phyloP scores from a whole-genome alignment of 306 rosid genomes.

The Ammopiptanthus mongolicus region DNA sequence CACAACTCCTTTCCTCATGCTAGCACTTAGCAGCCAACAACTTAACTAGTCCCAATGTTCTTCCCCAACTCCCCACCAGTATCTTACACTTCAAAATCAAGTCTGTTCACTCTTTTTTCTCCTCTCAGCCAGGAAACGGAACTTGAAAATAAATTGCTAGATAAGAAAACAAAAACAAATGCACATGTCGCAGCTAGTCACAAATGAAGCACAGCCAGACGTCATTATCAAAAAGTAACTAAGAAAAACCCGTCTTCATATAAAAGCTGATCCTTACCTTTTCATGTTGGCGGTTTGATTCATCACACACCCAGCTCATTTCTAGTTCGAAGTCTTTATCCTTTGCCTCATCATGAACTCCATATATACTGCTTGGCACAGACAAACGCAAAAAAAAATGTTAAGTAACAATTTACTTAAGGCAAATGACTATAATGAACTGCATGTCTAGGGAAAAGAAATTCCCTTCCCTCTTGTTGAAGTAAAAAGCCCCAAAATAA shows the following conservation, averaged over 20 bases:
- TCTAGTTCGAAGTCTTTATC: slow-evolving; percentile 95
- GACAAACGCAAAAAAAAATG: neutral
- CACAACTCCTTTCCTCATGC: neutral
- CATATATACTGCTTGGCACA: slow-evolving; percentile 62
- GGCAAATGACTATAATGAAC: neutral
- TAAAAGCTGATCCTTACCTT: slow-evolving; percentile 46
- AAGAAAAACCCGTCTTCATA: neutral
- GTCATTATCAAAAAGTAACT: neutral
- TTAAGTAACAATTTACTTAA: neutral
- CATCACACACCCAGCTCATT: slow-evolving; percentile 98
- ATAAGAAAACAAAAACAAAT: neutral
- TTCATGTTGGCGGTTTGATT: slow-evolving; percentile 85
- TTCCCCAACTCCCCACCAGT: neutral
- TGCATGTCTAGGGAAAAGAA: neutral
- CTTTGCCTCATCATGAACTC: slow-evolving; percentile 96
- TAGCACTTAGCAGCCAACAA: neutral
- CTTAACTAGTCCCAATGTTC: neutral
- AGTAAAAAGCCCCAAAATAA: neutral
- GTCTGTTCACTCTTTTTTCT: neutral
- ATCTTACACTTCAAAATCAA: neutral
- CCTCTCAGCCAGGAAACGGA: neutral
- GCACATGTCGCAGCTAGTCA: neutral
- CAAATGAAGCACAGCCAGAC: neutral
- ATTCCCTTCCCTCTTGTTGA: neutral
- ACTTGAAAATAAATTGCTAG: neutral